phyloP scores from a whole-genome alignment of 345 rosid genomes.

The Eutrema japonicum region DNA sequence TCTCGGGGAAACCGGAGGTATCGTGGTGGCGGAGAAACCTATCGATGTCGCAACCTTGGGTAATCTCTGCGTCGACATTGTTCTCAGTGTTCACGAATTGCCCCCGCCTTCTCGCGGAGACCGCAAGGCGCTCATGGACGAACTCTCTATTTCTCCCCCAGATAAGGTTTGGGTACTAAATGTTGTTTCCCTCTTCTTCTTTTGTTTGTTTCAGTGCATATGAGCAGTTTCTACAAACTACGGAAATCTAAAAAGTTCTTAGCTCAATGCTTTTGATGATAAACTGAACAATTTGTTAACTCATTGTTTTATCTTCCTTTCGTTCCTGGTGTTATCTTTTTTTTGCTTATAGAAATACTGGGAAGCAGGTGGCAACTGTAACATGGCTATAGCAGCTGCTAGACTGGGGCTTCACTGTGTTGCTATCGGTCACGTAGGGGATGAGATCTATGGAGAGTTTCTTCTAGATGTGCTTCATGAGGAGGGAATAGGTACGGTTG shows the following conservation, averaged over 20 bases:
- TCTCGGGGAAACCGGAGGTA: conserved; percentile 38
- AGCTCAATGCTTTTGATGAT: background rate
- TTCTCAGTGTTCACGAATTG: conserved; percentile 76
- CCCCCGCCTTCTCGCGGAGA: conserved; percentile 66
- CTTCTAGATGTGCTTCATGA: conserved; percentile 78
- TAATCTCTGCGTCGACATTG: conserved; percentile 93
- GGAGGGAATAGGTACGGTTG: conserved; percentile 71
- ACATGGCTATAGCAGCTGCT: conserved; percentile 95
- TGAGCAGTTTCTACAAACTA: background rate
- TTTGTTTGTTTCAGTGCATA: background rate
- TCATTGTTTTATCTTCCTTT: background rate
- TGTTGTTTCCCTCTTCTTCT: background rate
- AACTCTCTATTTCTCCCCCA: conserved; percentile 74
- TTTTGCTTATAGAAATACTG: conserved; percentile 59
- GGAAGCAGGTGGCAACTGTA: conserved; percentile 99
- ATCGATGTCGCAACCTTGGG: conserved; percentile 86
- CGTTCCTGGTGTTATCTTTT: background rate
- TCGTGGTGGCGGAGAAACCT: conserved; percentile 47
- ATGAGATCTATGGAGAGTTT: conserved; percentile 83
- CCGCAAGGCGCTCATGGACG: conserved; percentile 73
- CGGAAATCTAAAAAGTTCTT: background rate
- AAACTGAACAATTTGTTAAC: background rate
- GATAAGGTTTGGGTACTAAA: conserved; percentile 60
- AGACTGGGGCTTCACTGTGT: conserved; percentile 84
- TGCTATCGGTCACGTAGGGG: conserved; percentile 83